Evolutionary conservation across 768 basidiomycete species (phyloP).

Genomic region (Favolaschia claudopus): DNA sequence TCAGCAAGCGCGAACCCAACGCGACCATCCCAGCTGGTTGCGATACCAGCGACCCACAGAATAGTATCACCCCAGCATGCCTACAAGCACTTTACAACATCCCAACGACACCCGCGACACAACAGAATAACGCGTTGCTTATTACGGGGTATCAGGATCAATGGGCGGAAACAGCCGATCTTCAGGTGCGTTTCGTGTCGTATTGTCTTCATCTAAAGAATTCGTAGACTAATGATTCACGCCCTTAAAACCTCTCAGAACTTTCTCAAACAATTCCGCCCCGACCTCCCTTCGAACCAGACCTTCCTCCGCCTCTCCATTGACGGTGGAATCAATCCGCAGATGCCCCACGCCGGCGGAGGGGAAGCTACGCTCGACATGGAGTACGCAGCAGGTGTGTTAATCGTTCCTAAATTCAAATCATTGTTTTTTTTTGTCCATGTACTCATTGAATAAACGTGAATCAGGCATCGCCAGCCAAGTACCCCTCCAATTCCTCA

Average conservation of each 20-base stretch:
- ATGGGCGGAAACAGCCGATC: slow-evolving; percentile 15
- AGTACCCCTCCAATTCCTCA: slow-evolving; percentile 4
- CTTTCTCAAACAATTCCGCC: slow-evolving; percentile 28
- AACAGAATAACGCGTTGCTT: slow-evolving; percentile 35
- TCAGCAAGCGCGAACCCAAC: background rate
- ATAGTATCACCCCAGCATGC: slow-evolving; percentile 41
- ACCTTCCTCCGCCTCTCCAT: slow-evolving; percentile 28
- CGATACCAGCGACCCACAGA: slow-evolving; percentile 12
- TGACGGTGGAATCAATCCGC: slow-evolving; percentile 33
- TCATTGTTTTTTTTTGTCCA: no score
- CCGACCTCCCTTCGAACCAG: slow-evolving; percentile 27
- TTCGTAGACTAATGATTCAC: background rate
- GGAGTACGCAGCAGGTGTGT: no score
- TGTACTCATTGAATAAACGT: no score
- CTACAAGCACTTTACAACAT: slow-evolving; percentile 44
- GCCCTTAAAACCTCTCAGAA: no score
- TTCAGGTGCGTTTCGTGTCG: slow-evolving; percentile 14
- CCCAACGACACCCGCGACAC: slow-evolving; percentile 38
- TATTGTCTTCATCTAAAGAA: background rate
- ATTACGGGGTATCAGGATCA: slow-evolving; percentile 28
- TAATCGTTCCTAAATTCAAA: no score
- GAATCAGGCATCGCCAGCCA: slow-evolving; percentile 12
- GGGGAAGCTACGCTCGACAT: no score
- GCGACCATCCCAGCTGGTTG: slow-evolving; percentile 36
- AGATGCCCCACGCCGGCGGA: background rate